These are phyloP conservation scores for Rhododendron mucronatum DNA, from an alignment of 148 eudicot species.

Conservation along the genomic window DNA sequence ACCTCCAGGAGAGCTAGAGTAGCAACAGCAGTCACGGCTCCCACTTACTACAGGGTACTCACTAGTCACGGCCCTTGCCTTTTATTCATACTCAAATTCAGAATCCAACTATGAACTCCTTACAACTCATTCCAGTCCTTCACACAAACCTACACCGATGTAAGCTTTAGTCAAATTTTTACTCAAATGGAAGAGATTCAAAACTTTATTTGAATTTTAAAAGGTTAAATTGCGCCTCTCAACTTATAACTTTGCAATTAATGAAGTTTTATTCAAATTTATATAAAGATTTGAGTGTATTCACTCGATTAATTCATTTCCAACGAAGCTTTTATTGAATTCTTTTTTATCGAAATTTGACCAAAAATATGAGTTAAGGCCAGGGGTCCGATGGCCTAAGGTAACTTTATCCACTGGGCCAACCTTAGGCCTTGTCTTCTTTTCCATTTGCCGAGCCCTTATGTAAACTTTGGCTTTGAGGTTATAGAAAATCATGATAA, in stretches of 20 bases:
- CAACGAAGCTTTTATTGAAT: background rate
- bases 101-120: background rate
- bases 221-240: background rate
- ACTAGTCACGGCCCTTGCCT: too few species aligned
- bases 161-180: too few species aligned
- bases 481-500: too few species aligned
- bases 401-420: background rate
- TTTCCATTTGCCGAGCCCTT: too few species aligned
- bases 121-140: background rate
- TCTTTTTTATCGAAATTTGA: background rate
- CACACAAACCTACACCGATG: background rate
- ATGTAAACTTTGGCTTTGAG: too few species aligned
- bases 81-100: background rate
- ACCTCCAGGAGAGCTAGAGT: too few species aligned
- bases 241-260: background rate
- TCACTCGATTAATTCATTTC: background rate
- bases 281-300: background rate
- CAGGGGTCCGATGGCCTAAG: background rate
- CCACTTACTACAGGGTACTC: too few species aligned
- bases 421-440: too few species aligned
- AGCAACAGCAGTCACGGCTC: too few species aligned
- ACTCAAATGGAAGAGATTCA: background rate
- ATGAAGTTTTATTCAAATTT: background rate
- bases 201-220: background rate
- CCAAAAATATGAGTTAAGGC: background rate